These are phyloP conservation scores for Pseudogymnoascus sp. DNA, from an alignment of 2,329 filamentous ascomycete genomes.

Conservation along the genomic window DNA sequence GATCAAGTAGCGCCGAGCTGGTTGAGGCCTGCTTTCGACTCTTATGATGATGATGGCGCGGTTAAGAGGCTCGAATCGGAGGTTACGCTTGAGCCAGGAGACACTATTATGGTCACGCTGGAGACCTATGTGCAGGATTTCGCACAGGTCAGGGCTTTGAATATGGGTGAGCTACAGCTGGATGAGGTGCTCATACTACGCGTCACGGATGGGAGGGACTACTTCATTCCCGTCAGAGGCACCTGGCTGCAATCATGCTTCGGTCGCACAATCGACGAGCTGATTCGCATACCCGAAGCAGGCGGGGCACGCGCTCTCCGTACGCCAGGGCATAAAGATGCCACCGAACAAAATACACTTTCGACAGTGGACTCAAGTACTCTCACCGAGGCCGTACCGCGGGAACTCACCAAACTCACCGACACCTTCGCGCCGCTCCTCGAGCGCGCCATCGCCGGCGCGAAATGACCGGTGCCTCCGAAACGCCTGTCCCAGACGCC, in stretches of 20 bases:
- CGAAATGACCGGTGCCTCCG: slow-evolving; percentile 51
- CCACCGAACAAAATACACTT: neutral
- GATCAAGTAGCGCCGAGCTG: slow-evolving; percentile 49
- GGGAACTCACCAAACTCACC: slow-evolving; percentile 80
- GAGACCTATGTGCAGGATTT: slow-evolving; percentile 60
- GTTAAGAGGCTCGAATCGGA: slow-evolving; percentile 20
- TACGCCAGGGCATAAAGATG: slow-evolving; percentile 11
- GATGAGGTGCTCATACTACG: slow-evolving; percentile 87
- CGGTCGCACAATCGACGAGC: slow-evolving; percentile 77
- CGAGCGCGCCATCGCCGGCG: slow-evolving; percentile 52
- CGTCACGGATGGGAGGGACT: slow-evolving; percentile 76
- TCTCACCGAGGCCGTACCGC: neutral
- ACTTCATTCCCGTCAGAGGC: slow-evolving; percentile 79
- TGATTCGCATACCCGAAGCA: slow-evolving; percentile 76
- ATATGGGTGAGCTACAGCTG: slow-evolving; percentile 57
- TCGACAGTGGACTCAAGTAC: neutral
- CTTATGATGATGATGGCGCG: slow-evolving; percentile 30
- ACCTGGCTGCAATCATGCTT: slow-evolving; percentile 78
- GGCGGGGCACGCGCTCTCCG: slow-evolving; percentile 62
- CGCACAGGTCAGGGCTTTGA: slow-evolving; percentile 61
- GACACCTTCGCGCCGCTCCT: slow-evolving; percentile 61
- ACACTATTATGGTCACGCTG: slow-evolving; percentile 66
- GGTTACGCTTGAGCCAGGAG: slow-evolving; percentile 74
- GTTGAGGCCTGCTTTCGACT: slow-evolving; percentile 61
- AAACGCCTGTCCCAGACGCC: slow-evolving; percentile 42